Base-by-base conservation (phyloP, 495 filamentous ascomycete genomes). In the Geopyxis carbonaria region DNA sequence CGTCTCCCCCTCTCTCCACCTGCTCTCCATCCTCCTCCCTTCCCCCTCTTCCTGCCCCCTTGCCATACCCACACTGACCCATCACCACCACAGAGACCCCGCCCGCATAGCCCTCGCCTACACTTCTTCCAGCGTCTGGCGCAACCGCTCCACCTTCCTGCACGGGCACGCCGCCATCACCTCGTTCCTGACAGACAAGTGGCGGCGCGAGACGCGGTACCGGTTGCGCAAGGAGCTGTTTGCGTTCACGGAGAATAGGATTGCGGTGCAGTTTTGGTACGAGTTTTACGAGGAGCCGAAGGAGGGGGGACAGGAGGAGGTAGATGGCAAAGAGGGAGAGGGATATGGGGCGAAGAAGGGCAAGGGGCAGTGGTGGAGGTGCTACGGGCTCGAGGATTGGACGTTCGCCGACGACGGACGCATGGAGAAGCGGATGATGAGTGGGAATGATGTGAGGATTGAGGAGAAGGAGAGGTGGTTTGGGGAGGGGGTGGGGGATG, bases 311-410 rank as follows among this genome's bases (percentile, higher is more conserved):
- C n/a, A n/a, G n/a, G 7, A 7, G 31, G 31, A 33, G 31, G 34
- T 11, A 7, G 34, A 18, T 16, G 34, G 19, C 10, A 22, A 44
- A 66, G 0, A 77, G n/a, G n/a, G n/a, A n/a, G n/a, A n/a, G n/a
- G n/a, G n/a, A n/a, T n/a, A n/a, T n/a, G n/a, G n/a, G n/a, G n/a
- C n/a, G n/a, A n/a, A n/a, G n/a, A n/a, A n/a, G n/a, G n/a, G n/a
- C n/a, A n/a, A n/a, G n/a, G n/a, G 82, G 51, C 75, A 80, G 50
- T 94, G 83, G 85, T 91, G 80, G 69, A 67, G 85, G 13, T 86
- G 80, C 30, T 92, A 91, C 56, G 85, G 86, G 0, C 65, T 92
- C 18, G 83, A 93, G 61, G 80, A 93, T 53, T 93, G 83, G 86
- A 93, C 84, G 0, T 93, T 84, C 61, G 77, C 74, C 1, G 65